Evolutionary conservation across 768 basidiomycete genomes (phyloP).

Genomic region (Lyophyllum atratum): DNA sequence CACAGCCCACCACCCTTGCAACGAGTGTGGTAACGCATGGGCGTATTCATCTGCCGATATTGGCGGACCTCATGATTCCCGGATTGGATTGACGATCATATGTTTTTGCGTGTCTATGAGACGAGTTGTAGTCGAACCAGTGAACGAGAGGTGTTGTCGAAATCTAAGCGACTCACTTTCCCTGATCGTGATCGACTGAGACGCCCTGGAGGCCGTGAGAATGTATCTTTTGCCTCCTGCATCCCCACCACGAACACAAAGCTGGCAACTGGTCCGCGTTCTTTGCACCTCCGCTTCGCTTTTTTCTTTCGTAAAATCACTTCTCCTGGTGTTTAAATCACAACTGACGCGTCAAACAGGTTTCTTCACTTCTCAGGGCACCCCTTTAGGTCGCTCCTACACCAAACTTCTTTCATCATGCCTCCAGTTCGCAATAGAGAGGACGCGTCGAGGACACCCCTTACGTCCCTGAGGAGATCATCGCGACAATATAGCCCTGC

Average conservation of each 20-base stretch:
- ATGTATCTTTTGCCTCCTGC: not conserved
- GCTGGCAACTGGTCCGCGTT: not conserved
- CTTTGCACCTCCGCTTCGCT: not conserved
- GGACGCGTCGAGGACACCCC: not conserved
- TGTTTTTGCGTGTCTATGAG: not conserved
- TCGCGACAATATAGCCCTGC: not conserved
- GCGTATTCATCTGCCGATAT: not conserved
- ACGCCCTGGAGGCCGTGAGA: not conserved
- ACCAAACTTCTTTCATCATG: not conserved
- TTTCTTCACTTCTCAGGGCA: not conserved
- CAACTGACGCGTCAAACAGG: not conserved
- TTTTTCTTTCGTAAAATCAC: not conserved
- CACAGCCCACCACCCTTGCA: too few relatives aligned
- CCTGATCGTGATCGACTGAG: not conserved
- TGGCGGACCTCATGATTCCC: not conserved
- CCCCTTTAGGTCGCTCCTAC: not conserved
- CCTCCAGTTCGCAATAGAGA: conserved; percentile 5
- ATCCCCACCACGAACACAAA: not conserved
- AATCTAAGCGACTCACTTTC: not conserved
- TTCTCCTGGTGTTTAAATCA: not conserved
- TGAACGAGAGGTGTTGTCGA: not conserved
- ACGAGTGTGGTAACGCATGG: not conserved
- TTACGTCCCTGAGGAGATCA: not conserved
- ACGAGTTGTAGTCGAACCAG: not conserved
- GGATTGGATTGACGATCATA: not conserved